Evolutionary conservation across 352 stramenopile genomes (phyloP).

Genomic region (Stramenopiles sp.): DNA sequence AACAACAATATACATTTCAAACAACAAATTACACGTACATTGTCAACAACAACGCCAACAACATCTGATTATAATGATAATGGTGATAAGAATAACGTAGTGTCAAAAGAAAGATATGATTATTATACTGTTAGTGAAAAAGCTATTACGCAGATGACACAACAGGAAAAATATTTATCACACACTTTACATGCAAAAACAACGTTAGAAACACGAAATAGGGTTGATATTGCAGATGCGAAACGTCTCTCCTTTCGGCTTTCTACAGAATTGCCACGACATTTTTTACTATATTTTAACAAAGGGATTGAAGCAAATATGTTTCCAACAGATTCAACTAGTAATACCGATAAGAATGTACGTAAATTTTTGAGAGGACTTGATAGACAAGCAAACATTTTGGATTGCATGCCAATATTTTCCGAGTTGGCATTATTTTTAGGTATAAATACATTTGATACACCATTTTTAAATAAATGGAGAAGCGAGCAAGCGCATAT

Average conservation of each 20-base stretch:
- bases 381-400: not conserved
- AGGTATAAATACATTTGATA: not conserved
- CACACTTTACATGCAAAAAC: not conserved
- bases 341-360: not conserved
- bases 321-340: not conserved
- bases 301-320: not conserved
- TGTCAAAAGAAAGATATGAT: not conserved
- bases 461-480: not conserved
- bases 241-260: not conserved
- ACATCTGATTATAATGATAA: no score
- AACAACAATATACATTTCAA: no score
- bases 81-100: no score
- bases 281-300: not conserved
- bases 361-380: not conserved
- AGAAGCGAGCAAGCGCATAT: not conserved
- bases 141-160: not conserved
- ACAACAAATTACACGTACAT: no score
- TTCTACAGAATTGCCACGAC: not conserved
- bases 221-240: not conserved
- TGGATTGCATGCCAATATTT: not conserved
- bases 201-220: not conserved
- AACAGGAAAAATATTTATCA: not conserved
- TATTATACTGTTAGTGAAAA: not conserved
- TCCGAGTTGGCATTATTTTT: not conserved
- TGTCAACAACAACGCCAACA: no score